These are phyloP conservation scores for Lactifluus echinatus DNA, from an alignment of 768 basidiomycete species.

Conservation along the genomic window DNA sequence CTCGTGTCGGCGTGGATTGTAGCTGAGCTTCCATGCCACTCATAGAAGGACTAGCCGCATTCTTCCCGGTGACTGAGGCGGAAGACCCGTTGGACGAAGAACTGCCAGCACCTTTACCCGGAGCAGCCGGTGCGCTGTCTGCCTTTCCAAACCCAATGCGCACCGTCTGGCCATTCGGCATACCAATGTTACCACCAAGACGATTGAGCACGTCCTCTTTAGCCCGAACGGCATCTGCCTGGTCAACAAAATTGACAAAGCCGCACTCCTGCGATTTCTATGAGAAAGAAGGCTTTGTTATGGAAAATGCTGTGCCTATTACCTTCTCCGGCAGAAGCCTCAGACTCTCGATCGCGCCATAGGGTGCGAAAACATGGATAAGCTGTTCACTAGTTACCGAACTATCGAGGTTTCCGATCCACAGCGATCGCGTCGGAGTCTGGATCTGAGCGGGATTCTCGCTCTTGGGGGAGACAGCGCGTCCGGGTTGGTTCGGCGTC, in stretches of 20 bases:
- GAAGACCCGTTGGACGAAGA: constrained; percentile 59
- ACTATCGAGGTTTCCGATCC: constrained; percentile 97
- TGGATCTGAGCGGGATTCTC: constrained; percentile 74
- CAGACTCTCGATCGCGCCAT: constrained; percentile 95
- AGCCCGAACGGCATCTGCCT: constrained; percentile 90
- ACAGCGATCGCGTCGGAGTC: constrained; percentile 90
- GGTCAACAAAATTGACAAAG: constrained; percentile 97
- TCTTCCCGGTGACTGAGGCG: constrained; percentile 39
- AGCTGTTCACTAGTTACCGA: constrained; percentile 92
- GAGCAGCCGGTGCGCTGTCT: constrained; percentile 89
- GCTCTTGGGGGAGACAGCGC: constrained; percentile 77
- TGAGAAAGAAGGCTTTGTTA: neutral
- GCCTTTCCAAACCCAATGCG: constrained; percentile 98
- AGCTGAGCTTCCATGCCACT: constrained; percentile 77
- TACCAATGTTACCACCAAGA: constrained; percentile 86
- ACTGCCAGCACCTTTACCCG: constrained; percentile 63
- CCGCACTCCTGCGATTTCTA: constrained; percentile 75
- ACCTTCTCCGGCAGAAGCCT: constrained; percentile 97
- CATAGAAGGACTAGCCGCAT: constrained; percentile 45
- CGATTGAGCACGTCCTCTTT: constrained; percentile 97
- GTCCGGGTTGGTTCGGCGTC: constrained; percentile 57
- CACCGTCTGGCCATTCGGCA: constrained; percentile 93
- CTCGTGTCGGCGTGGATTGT: constrained; percentile 87
- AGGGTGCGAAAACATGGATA: constrained; percentile 90
- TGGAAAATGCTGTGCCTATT: constrained; percentile 11